phyloP scores from a whole-genome alignment of 2,329 filamentous ascomycete genomes.

The Aspergillus latus region DNA sequence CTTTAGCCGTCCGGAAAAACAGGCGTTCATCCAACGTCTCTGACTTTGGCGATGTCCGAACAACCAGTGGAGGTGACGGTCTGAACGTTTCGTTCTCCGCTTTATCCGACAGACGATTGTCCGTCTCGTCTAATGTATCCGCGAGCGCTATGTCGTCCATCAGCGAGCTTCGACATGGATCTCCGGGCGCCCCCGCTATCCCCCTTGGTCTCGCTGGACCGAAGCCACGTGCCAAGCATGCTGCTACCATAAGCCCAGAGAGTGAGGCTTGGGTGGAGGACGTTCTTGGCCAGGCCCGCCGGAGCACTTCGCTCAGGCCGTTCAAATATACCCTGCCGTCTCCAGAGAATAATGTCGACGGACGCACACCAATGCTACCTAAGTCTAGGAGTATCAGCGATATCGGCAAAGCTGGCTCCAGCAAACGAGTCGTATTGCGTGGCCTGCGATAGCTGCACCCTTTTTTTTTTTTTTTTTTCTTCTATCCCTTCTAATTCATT shows the following conservation, averaged over 20 bases:
- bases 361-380: conserved; percentile 22
- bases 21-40: conserved; percentile 39
- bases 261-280: conserved; percentile 51
- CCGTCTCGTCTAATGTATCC: conserved; percentile 41
- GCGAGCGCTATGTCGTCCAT: conserved; percentile 30
- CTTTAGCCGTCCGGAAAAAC: conserved; percentile 40
- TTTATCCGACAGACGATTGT: conserved; percentile 35
- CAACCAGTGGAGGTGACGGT: conserved; percentile 29
- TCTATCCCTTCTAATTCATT: conserved; percentile 3
- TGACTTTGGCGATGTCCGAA: conserved; percentile 28
- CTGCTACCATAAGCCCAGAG: conserved; percentile 44
- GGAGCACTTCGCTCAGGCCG: conserved; percentile 36
- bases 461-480: not conserved
- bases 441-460: conserved; percentile 33
- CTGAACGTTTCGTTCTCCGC: conserved; percentile 31
- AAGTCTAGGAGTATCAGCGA: conserved; percentile 43
- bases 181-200: conserved; percentile 31
- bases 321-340: conserved; percentile 24
- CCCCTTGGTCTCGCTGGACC: conserved; percentile 49
- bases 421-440: conserved; percentile 39
- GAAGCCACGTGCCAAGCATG: conserved; percentile 40
- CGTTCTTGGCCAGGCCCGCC: conserved; percentile 46
- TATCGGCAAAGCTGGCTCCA: conserved; percentile 36
- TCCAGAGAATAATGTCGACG: conserved; percentile 20
- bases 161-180: conserved; percentile 28